phyloP scores from a whole-genome alignment of 768 basidiomycete species.

The Pulveroboletus sp. region DNA sequence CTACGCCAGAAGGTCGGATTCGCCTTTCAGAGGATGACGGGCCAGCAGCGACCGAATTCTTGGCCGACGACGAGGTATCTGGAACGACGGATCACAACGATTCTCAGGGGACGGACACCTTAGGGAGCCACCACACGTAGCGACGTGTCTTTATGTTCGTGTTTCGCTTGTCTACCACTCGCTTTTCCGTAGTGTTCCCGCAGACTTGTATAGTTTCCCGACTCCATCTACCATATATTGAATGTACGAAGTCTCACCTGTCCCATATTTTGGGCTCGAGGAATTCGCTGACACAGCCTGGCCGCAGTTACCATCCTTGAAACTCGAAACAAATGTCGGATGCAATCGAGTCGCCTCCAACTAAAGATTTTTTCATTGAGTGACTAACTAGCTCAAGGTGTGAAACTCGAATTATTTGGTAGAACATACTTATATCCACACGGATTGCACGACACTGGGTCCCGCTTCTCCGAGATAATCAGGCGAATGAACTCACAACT shows the following conservation, averaged over 20 bases:
- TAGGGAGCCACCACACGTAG: slow-evolving; percentile 2
- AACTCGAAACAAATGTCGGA: neutral
- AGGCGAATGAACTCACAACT: neutral
- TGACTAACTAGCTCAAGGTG: neutral
- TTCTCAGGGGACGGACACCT: slow-evolving; percentile 13
- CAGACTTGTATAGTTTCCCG: neutral
- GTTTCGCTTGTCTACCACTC: neutral
- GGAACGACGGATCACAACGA: slow-evolving; percentile 35
- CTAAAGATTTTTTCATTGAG: neutral
- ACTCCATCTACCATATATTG: neutral
- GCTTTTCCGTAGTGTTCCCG: neutral
- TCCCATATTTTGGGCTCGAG: neutral
- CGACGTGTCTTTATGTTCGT: neutral
- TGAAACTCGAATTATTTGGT: neutral
- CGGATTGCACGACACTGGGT: neutral
- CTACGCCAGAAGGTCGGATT: slow-evolving; percentile 51
- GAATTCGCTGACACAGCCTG: neutral
- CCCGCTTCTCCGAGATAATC: neutral
- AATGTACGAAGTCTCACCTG: slow-evolving; percentile 1
- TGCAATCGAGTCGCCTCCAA: neutral
- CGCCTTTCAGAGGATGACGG: slow-evolving; percentile 69
- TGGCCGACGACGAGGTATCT: slow-evolving; percentile 51
- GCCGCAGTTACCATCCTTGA: neutral
- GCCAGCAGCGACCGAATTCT: slow-evolving; percentile 62
- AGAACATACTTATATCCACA: neutral